phyloP scores from a whole-genome alignment of 345 rosid species.

The Eucalyptus urophylla region DNA sequence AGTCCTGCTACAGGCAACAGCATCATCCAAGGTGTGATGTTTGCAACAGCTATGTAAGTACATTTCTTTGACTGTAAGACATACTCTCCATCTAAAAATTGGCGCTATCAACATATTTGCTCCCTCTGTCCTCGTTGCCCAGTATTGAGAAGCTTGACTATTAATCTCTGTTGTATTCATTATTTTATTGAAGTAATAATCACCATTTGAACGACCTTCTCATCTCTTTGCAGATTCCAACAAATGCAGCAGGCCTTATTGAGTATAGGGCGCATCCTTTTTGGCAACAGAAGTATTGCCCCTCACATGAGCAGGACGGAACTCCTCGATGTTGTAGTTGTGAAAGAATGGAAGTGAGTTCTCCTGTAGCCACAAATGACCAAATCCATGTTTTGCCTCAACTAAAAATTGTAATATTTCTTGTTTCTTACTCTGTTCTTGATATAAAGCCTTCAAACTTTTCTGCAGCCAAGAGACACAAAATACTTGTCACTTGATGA shows the following conservation, averaged over 20 bases:
- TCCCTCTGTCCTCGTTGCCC: neutral
- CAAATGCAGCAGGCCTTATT: constrained; percentile 66
- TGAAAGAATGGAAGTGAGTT: constrained; percentile 92
- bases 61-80: neutral
- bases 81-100: neutral
- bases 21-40: constrained; percentile 93
- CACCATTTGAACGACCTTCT: neutral
- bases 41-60: constrained; percentile 73
- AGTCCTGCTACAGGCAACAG: constrained; percentile 71
- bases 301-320: constrained; percentile 82
- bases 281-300: constrained; percentile 96
- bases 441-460: neutral
- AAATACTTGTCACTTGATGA: constrained; percentile 37
- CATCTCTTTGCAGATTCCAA: constrained; percentile 49
- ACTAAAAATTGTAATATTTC: neutral
- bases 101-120: neutral
- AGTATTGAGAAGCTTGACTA: neutral
- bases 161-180: neutral
- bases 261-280: constrained; percentile 95
- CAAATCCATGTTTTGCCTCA: neutral
- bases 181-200: neutral
- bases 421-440: neutral
- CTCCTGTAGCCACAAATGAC: neutral
- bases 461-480: constrained; percentile 20
- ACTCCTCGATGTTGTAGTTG: constrained; percentile 97